Base-by-base conservation (phyloP, 164 flowering plant genomes). In the Vitis rotundifolia region DNA sequence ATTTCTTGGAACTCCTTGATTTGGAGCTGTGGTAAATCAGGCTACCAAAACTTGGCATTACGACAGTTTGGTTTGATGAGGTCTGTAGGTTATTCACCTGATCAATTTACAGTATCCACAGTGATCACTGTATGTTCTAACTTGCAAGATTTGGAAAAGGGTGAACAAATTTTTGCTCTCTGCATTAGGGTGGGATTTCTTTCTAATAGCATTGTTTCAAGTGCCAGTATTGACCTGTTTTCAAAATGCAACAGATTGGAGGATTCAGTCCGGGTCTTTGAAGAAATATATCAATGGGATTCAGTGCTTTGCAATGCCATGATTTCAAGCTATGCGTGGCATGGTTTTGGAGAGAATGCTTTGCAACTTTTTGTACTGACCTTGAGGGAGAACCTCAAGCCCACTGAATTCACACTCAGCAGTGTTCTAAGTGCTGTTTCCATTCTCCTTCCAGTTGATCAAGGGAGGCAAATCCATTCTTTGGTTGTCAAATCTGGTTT, bases 171-270 rank as follows among this genome's bases (percentile, higher is more conserved):
- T 28, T 81, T 89, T 70, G 83, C 83, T 77, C 65, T 79, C 14
- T 86, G 84, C 67, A 22, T 80, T 59, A 85, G 80, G 77, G 55
- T 78, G 78, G 96, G 90, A 49, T 84, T 79, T 77, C 75, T 86
- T 77, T 80, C 78, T 55, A 86, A 91, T 69, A 63, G 86, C 59
- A 77, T 89, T 74, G 82, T 91, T 63, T 75, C 81, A 29, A 81
- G 96, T 77, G 87, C 96, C n/a, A 63, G 74, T 67, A 86, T 91
- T 87, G 87, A 91, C 75, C 70, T 91, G 73, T 91, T 91, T 69
- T 80, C 96, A 70, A 87, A 86, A 78, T 91, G 93, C 85, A 70
- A 82, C 86, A 85, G 84, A 77, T 74, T 88, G 78, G 81, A 79
- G 71, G 81, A 85, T 76, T 84, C 93, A 29, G 66, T 81, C 47